These are phyloP conservation scores for Pachyrhizus erosus DNA, from an alignment of 306 rosid genomes.

Conservation along the genomic window DNA sequence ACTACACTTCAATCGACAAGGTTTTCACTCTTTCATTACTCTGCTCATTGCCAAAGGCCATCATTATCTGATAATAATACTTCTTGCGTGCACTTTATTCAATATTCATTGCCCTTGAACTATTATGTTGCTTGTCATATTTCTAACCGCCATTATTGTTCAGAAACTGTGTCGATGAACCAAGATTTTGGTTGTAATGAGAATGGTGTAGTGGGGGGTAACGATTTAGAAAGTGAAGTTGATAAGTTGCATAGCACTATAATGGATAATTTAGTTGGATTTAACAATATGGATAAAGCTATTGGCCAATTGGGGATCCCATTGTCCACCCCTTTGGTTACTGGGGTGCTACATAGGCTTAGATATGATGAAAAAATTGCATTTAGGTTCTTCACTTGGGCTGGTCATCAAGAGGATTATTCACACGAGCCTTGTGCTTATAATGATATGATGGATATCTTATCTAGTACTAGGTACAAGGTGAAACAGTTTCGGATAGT, in stretches of 20 bases:
- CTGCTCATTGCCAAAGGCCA: constrained; percentile 14
- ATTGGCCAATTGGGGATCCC: constrained; percentile 58
- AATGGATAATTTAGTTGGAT: constrained; percentile 61
- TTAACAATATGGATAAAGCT: constrained; percentile 67
- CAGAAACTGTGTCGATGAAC: constrained; percentile 43
- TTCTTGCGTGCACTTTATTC: constrained; percentile 39
- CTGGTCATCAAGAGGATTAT: constrained; percentile 76
- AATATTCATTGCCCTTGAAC: constrained; percentile 40
- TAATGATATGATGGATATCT: constrained; percentile 83
- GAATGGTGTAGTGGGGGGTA: constrained; percentile 33
- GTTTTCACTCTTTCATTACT: constrained; percentile 29
- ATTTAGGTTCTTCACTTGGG: constrained; percentile 89
- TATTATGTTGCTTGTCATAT: constrained; percentile 4
- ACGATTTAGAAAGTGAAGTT: constrained; percentile 44
- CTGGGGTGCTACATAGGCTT: constrained; percentile 63
- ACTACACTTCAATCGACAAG: constrained; percentile 37
- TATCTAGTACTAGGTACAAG: constrained; percentile 78
- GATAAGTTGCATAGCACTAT: constrained; percentile 55
- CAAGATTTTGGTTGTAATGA: constrained; percentile 39
- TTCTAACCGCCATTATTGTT: constrained; percentile 53
- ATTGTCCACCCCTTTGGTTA: constrained; percentile 74
- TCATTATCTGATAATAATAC: not conserved
- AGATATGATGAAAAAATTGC: constrained; percentile 88
- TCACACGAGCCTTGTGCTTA: constrained; percentile 71
- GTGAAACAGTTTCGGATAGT: constrained; percentile 86